Base-by-base conservation (phyloP, 148 eudicot genomes). In the Vaccinium myrtillus region DNA sequence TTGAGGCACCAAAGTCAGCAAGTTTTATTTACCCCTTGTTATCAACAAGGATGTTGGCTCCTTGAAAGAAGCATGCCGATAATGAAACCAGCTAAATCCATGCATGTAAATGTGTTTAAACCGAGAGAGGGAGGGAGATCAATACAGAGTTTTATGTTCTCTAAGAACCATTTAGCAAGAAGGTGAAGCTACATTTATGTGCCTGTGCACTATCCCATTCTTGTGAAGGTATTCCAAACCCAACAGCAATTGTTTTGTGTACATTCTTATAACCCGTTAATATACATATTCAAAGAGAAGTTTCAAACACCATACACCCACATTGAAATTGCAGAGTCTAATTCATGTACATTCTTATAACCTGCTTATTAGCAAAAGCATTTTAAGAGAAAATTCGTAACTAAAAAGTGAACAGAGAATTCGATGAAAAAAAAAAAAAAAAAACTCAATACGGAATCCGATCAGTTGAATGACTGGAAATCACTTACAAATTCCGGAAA, bases 1-100 rank as follows among this genome's bases (percentile, higher is more conserved):
- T 97, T 32, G 99, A 97, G 80, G 99, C 99, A 59, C 99, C 98
- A 90, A 97, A 95, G 86, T 97, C 99, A 70, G 99, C 99, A 85
- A 97, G 95, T 86, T 95, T 97, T 74, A 97, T 97, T 86, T 96
- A 93, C 43, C 98, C 99, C 85, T 92, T 94, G 79, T 95, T 93
- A 84, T 97, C 99, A 87, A 95, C 99, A 86, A 97, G 98, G 82
- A 97, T 97, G 87, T 97, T 97, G 79, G 99, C 98, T 70, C 99
- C 99, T 98, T 97, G 87, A 58, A 86, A 43, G 80, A 85, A 36
- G 70, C 63, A 81, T 53, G 58, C 18, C 12, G 48, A 13, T 81
- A 67, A 63, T 75, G 58, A 55, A 30, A 54, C 30, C 76, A 32
- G 48, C 48, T 30, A 14, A 71, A 46, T 13, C 3, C 55, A 76